A percentile compares a stretch with the other conserved stretches of the same genome.
Evolutionary conservation across 257 asterid genomes (phyloP).

Genomic region (Oldenlandia corymbosa): DNA sequence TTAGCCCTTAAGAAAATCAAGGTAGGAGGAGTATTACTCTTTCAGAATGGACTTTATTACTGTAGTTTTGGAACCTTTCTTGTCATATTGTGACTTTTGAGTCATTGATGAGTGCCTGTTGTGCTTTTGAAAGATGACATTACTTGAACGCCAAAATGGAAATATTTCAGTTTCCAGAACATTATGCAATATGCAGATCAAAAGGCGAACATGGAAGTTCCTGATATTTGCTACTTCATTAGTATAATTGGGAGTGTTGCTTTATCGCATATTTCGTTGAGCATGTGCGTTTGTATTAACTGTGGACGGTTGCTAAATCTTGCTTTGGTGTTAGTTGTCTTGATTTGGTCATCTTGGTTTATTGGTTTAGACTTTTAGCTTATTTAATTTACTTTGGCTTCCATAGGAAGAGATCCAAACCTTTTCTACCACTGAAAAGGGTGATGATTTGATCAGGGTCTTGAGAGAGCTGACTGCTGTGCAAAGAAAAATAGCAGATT

Average conservation of each 20-base stretch:
- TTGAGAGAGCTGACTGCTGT: conserved; percentile 85
- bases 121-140: not conserved
- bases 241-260: not conserved
- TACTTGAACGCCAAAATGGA: not conserved
- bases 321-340: not conserved
- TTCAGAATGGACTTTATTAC: not conserved
- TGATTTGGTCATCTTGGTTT: not conserved
- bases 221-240: not conserved
- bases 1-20: not conserved
- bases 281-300: not conserved
- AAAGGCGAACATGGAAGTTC: not conserved
- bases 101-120: not conserved
- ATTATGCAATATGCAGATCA: not conserved
- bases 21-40: not conserved
- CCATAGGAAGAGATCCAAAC: conserved; percentile 72
- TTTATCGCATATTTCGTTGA: not conserved
- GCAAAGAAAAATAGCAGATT: conserved; percentile 87
- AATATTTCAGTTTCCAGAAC: too few relatives aligned
- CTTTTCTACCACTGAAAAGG: conserved; percentile 58
- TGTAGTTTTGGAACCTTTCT: not conserved
- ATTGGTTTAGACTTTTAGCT: conserved; percentile 1
- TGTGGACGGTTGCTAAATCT: not conserved
- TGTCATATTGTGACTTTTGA: not conserved
- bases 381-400: conserved; percentile 18
- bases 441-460: conserved; percentile 83